phyloP scores from a whole-genome alignment of 2,329 filamentous ascomycete genomes.

The Pseudopithomyces maydicus region DNA sequence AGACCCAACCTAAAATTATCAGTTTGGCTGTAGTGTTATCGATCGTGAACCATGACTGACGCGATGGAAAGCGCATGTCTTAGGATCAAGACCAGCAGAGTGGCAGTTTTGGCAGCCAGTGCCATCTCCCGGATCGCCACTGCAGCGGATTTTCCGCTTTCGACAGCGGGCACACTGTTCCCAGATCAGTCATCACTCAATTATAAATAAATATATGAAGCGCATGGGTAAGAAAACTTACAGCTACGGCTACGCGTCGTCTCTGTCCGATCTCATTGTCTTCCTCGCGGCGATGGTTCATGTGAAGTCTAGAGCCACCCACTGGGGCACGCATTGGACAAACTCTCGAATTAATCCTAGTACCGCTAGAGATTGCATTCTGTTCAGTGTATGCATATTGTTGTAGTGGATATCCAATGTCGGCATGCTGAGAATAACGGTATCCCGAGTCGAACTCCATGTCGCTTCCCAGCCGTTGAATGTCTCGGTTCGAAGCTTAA shows the following conservation, averaged over 20 bases:
- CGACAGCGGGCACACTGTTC: conserved; percentile 83
- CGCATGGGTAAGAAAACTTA: conserved; percentile 21
- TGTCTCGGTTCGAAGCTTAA: conserved; percentile 1
- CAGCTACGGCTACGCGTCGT: conserved; percentile 56
- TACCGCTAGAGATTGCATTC: conserved; percentile 23
- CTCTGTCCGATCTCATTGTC: conserved; percentile 46
- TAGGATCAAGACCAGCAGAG: conserved; percentile 67
- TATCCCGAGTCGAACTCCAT: conserved; percentile 19
- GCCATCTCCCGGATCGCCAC: conserved; percentile 79
- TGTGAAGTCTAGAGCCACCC: conserved; percentile 15
- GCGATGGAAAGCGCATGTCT: conserved; percentile 76
- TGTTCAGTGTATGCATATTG: conserved; percentile 32
- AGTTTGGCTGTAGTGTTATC: conserved; percentile 4
- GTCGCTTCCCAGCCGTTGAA: conserved; percentile 4
- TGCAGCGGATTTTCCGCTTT: conserved; percentile 94
- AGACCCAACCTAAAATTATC: conserved; percentile 38
- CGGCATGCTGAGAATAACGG: conserved; percentile 9
- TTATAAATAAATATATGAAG: no score
- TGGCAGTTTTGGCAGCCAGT: conserved; percentile 83
- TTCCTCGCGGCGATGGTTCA: conserved; percentile 21
- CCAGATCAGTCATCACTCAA: background rate
- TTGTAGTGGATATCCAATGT: conserved; percentile 14
- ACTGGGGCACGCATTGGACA: conserved; percentile 31
- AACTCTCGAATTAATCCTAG: conserved; percentile 29
- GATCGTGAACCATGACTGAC: conserved; percentile 53